phyloP scores from a whole-genome alignment of 2,329 filamentous ascomycete species.

The Chrysoporthe puriensis region DNA sequence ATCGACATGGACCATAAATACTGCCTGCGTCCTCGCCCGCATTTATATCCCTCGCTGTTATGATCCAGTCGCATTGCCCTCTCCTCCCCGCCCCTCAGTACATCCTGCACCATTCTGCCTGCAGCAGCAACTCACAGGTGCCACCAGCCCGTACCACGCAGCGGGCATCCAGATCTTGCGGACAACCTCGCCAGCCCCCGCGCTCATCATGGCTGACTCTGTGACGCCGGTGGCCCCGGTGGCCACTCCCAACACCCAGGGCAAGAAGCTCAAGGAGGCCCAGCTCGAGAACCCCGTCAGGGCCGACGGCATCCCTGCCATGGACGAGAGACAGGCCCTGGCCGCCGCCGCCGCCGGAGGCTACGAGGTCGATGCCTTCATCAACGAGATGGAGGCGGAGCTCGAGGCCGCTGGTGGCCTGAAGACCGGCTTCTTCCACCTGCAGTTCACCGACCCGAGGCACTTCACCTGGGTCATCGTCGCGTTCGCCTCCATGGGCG shows the following conservation, averaged over 20 bases:
- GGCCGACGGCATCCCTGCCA: constrained; percentile 29
- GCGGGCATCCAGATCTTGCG: background rate
- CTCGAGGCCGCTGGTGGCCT: constrained; percentile 38
- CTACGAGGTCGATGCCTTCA: constrained; percentile 44
- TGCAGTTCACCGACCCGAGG: constrained; percentile 63
- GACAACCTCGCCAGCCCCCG: background rate
- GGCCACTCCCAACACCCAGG: constrained; percentile 20
- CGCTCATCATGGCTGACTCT: constrained; percentile 23
- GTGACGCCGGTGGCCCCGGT: constrained; percentile 23
- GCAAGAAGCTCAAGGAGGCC: constrained; percentile 29
- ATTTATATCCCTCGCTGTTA: background rate
- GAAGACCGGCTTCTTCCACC: constrained; percentile 51
- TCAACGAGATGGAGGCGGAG: constrained; percentile 47
- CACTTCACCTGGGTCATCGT: constrained; percentile 71
- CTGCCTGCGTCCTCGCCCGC: background rate
- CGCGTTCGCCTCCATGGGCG: constrained; percentile 75
- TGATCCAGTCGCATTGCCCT: background rate
- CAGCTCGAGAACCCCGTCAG: constrained; percentile 34
- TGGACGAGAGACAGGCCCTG: constrained; percentile 40
- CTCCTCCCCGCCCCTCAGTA: background rate
- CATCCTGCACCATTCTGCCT: background rate
- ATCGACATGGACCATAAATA: constrained; percentile 13
- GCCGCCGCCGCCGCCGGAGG: constrained; percentile 42
- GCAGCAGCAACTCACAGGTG: background rate
- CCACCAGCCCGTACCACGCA: background rate